Conservation (phyloP, 2,329 filamentous ascomycete genomes). For the Tolypocladium endophyticum region DNA sequence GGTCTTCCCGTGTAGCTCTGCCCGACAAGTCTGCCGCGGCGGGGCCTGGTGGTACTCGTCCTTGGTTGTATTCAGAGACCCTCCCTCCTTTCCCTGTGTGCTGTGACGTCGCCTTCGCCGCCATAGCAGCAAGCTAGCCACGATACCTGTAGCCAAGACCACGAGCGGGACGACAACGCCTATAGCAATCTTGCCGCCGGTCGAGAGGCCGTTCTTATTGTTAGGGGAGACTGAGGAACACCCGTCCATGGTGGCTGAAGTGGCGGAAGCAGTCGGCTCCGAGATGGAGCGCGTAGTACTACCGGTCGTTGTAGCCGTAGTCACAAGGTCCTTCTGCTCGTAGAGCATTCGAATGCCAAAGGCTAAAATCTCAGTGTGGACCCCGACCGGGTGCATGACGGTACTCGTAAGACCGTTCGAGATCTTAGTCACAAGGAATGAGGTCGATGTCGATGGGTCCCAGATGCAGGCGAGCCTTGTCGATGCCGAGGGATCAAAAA, state of each 20-base stretch:
- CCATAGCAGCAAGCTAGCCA: conserved; percentile 15
- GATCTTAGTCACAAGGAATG: conserved; percentile 15
- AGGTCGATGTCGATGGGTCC: too few species aligned
- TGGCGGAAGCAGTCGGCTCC: neutral
- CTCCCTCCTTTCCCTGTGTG: neutral
- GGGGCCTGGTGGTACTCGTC: too few species aligned
- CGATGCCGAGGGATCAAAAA: too few species aligned
- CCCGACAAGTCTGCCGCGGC: too few species aligned
- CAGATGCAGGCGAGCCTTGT: too few species aligned
- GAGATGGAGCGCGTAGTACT: neutral
- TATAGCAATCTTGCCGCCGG: conserved; percentile 15
- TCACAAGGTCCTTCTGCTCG: conserved; percentile 14
- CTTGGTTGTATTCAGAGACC: too few species aligned
- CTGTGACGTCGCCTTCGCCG: conserved; percentile 6
- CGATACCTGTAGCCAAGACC: conserved; percentile 12
- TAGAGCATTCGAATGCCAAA: conserved; percentile 24
- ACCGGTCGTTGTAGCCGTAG: conserved; percentile 4
- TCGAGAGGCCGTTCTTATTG: conserved; percentile 6
- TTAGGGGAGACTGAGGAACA: neutral
- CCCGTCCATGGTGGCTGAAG: neutral
- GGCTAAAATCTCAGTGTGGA: conserved; percentile 17
- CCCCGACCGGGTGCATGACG: conserved; percentile 8
- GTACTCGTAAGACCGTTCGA: conserved; percentile 12
- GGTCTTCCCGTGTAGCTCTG: too few species aligned
- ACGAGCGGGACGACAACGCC: conserved; percentile 19